Base-by-base conservation (phyloP, 305 asterid species). In the Lippia alba region DNA sequence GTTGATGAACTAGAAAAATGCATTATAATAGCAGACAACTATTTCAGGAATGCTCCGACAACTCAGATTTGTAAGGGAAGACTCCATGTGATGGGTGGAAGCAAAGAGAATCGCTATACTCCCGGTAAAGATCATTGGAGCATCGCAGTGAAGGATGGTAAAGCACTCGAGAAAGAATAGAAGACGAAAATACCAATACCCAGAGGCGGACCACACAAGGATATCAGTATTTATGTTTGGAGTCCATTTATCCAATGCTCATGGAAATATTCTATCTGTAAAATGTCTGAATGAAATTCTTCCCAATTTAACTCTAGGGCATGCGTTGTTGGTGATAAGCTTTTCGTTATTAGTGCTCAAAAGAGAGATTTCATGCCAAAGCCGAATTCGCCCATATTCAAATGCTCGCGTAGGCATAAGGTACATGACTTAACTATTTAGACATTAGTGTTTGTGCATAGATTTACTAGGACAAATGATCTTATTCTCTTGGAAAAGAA, bases 361-460 rank as follows among this genome's bases (percentile, higher is more conserved):
- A 96, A 90, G 83, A 96, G 97, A 20, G 97, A 90, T 70, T 88
- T 90, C 58, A 85, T 85, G 93, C 82, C 97, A 61, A 90, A 90
- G 78, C 97, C 96, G 20, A 89, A 91, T 10, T 90, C 97, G 6
- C 96, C 97, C 16, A 83, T 86, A 80, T 88, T 82, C 83, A 90
- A 88, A 75, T 90, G 97, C 78, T 86, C 96, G 0, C 76, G 97
- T 60, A 82, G 96, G 86, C 74, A 76, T 18, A 93, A 90, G 97
- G 97, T 90, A 70, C 56, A 17, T 54, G 44, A 55, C 30, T 71
- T 34, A 54, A 49, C 68, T 48, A 34, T 62, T 3, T 17, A 19
- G 45, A 65, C 63, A 4, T 18, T 32, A 20, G 41, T 12, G 69
- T 17, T 56, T n/a, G 57, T 45, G 44, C 67, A 56, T 70, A 18